Conservation (phyloP, 495 filamentous ascomycete genomes). For the Endocarpon pusillum region DNA sequence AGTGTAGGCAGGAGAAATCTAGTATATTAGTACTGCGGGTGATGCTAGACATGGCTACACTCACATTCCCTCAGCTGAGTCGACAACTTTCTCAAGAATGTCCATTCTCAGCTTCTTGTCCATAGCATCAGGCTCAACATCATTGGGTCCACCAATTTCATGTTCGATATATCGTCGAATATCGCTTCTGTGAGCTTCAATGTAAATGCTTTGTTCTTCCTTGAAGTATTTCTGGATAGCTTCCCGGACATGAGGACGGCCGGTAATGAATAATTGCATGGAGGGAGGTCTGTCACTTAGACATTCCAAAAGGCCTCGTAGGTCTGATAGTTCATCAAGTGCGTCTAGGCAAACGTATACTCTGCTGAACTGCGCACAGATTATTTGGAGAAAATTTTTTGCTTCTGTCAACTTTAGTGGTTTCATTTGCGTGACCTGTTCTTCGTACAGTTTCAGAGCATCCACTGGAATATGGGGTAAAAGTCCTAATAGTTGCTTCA, state of each 20-base stretch:
- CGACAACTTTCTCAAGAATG: conserved; percentile 5
- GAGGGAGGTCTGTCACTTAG: conserved; percentile 4
- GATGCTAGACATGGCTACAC: conserved; percentile 1
- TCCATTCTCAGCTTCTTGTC: conserved; percentile 6
- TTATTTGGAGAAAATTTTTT: conserved; percentile 2
- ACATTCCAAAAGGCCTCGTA: conserved; percentile 3
- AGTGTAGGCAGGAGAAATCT: conserved; percentile 10
- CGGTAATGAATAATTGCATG: conserved; percentile 6
- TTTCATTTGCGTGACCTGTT: conserved; percentile 1
- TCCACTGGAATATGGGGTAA: conserved; percentile 5
- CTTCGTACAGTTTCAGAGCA: conserved; percentile 1
- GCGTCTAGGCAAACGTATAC: conserved; percentile 10
- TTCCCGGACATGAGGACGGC: conserved; percentile 6
- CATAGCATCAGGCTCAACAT: conserved; percentile 10
- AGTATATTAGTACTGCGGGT: conserved; percentile 2
- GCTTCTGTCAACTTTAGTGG: conserved; percentile 2
- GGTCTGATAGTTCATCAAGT: conserved; percentile 7
- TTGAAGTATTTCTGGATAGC: conserved; percentile 5
- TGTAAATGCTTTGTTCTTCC: conserved; percentile 3
- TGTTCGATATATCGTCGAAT: conserved; percentile 7
- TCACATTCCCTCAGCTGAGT: conserved; percentile 7
- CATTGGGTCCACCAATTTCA: conserved; percentile 11
- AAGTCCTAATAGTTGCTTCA: conserved; percentile 9
- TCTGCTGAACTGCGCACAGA: conserved; percentile 4
- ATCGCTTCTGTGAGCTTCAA: conserved; percentile 9